Evolutionary conservation across 2,329 filamentous ascomycete species (phyloP), one percentile per base, ranked within the genome.

Genomic region (Mollisiaceae sp.): DNA sequence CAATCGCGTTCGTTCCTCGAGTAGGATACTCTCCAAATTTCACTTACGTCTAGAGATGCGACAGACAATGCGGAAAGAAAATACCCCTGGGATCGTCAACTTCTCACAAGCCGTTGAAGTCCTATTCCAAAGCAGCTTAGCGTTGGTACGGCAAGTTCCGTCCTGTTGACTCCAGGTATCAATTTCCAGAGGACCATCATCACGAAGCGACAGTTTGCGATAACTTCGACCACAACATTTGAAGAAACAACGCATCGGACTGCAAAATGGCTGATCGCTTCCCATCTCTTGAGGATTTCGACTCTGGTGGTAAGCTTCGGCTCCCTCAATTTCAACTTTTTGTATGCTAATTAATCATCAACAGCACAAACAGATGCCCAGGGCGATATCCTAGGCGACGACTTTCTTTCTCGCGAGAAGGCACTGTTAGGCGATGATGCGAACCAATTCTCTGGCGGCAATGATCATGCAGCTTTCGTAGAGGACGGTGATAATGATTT

Each of bases 391-490:
- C 82, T 84, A 68, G 82, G 86, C 36, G 89, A 92, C 75, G 93
- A 97, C 79, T 98, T 99, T 78, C 87, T 98, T 58, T 89, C 92
- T 69, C 92, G 94, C 72, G 95, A 99, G 82, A 92, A 93, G 76
- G 95, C 74, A 14, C 93, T 67, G 80, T 90, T 99, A 8, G 95
- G 95, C 71, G 95, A 97, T 69, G 95, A 98, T 78, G 95, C 95
- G 67, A 87, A 93, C 74, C 91, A 94, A 82, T 99, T 99, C 79
- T 85, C 90, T 69, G 91, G 91, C 38, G 85, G 88, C 67, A 88
- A 90, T 75, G 92, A 97, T 77, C 82, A 85, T 65, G 84, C 85
- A 64, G 87, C 87, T 47, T 84, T 88, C 62, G 85, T 84, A 70
- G 88, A 90, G 72, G 82, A 87, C 70, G 85, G 82, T 62, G 88